These are phyloP conservation scores for Melanomma pulvis-pyrius DNA, from an alignment of 495 filamentous ascomycete genomes.

Conservation along the genomic window DNA sequence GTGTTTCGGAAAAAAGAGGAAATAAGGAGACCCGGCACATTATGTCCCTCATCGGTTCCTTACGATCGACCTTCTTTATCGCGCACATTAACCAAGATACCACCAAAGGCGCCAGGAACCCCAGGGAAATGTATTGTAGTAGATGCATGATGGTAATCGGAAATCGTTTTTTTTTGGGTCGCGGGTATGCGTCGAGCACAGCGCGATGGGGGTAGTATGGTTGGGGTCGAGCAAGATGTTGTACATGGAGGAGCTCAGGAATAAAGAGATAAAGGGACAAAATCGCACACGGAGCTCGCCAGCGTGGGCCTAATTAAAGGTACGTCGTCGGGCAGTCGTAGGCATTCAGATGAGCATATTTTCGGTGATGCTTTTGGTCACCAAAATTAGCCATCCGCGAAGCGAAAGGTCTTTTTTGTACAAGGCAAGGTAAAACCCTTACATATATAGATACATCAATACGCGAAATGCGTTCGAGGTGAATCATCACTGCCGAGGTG, in stretches of 20 bases:
- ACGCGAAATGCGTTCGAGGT: slow-evolving; percentile 1
- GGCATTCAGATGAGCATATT: not conserved
- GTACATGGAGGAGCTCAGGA: slow-evolving; percentile 1
- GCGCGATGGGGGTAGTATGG: not conserved
- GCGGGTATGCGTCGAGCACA: not conserved
- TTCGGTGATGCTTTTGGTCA: slow-evolving; percentile 12
- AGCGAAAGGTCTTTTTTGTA: slow-evolving; percentile 16
- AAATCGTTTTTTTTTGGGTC: slow-evolving; percentile 1
- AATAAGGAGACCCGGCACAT: slow-evolving; percentile 1
- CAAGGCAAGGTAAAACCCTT: slow-evolving; percentile 20
- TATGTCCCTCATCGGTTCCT: not conserved
- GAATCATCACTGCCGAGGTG: slow-evolving; percentile 24
- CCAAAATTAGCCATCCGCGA: slow-evolving; percentile 20
- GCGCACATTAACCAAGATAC: not conserved
- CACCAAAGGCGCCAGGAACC: slow-evolving; percentile 1
- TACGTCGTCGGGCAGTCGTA: slow-evolving; percentile 20
- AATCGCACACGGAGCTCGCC: slow-evolving; percentile 2
- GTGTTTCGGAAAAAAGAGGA: not conserved
- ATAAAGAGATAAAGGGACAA: not conserved
- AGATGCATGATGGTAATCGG: not conserved
- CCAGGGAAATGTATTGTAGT: not conserved
- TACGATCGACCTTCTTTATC: not conserved
- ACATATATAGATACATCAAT: not conserved
- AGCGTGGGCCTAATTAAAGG: slow-evolving; percentile 34
- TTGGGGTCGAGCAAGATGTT: not conserved